Conservation (phyloP, 1,139 yeast species). For the Candida sp. region DNA sequence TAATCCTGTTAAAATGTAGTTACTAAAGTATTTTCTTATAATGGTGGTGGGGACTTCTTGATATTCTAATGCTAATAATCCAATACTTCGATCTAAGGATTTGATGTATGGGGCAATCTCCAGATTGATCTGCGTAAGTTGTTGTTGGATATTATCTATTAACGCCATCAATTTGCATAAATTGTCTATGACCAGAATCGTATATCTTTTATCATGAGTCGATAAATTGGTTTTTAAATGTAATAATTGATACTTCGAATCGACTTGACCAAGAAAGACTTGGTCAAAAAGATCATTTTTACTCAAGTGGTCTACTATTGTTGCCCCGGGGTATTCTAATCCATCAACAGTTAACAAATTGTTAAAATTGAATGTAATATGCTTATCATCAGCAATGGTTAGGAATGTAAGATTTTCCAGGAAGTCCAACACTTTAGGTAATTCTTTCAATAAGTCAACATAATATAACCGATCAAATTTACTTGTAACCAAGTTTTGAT, state of each 20-base stretch:
- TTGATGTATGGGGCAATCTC: slow-evolving; percentile 43
- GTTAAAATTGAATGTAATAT: slow-evolving; percentile 28
- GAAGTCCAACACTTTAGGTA: slow-evolving; percentile 21
- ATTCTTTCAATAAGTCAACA: slow-evolving; percentile 20
- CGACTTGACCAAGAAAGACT: slow-evolving; percentile 18
- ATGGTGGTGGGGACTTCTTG: slow-evolving; percentile 3
- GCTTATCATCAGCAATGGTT: slow-evolving; percentile 20
- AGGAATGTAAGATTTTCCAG: slow-evolving; percentile 17
- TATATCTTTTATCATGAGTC: slow-evolving; percentile 8
- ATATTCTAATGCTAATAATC: background rate
- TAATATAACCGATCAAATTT: slow-evolving; percentile 17
- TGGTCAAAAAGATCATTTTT: slow-evolving; percentile 25
- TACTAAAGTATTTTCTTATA: slow-evolving; percentile 2
- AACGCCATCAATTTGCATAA: slow-evolving; percentile 31
- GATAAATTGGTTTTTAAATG: slow-evolving; percentile 10
- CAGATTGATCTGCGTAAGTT: slow-evolving; percentile 26
- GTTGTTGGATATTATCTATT: slow-evolving; percentile 32
- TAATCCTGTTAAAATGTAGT: slow-evolving; percentile 45
- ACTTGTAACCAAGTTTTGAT: slow-evolving; percentile 2
- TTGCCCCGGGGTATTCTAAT: slow-evolving; percentile 12
- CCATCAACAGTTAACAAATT: slow-evolving; percentile 25
- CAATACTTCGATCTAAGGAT: slow-evolving; percentile 32
- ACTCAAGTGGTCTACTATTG: slow-evolving; percentile 14
- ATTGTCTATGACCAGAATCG: slow-evolving; percentile 20
- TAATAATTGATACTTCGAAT: slow-evolving; percentile 10